Evolutionary conservation across 805 yeast species (phyloP), one percentile per base, ranked within the genome.

Genomic region (Ogataea polymorpha): DNA sequence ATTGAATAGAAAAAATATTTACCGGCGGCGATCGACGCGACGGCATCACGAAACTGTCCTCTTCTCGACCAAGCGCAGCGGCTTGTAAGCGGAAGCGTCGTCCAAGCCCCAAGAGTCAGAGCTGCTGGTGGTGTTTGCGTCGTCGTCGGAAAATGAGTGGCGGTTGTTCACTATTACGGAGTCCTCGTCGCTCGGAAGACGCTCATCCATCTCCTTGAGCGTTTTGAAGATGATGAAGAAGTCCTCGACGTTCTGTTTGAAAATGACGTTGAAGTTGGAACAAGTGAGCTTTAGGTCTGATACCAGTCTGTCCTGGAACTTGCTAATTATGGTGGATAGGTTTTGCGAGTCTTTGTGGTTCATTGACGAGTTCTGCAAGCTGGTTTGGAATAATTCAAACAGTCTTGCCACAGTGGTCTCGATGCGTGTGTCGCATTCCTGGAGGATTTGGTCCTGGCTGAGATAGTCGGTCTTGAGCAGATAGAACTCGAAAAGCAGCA

Each of bases 401-500:
- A 58, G 28, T 3, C 25, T 31, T 2, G 32, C 13, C 5, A 59
- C 45, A 3, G 54, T 49, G 5, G 28, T 30, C 3, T 45, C 41
- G 14, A 59, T 53, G 32, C 55, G 52, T 2, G 18, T 13, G 24
- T 54, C 36, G 24, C 63, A 59, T 16, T 55, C 50, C 3, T 39
- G 26, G 3, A 52, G 9, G 12, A 56, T 42, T 7, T 53, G 44
- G 1, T 48, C 39, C 7, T 49, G 50, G 25, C 41, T 45, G 9
- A 37, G 15, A 17, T 42, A 28, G 6, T 51, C 51, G 4, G 49
- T 39, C 26, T 55, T 53, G 14, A 58, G 36, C 32, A 59, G 38
- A 35, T 61, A 53, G 36, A 51, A 54, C 35, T 59, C 63, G 40
- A 61, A 57, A 1, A 58, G 46, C 4, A 58, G 35, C 9, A 59